Evolutionary conservation across 139 green algal genomes (phyloP).

Genomic region (Tetradesmus lagerheimii): DNA sequence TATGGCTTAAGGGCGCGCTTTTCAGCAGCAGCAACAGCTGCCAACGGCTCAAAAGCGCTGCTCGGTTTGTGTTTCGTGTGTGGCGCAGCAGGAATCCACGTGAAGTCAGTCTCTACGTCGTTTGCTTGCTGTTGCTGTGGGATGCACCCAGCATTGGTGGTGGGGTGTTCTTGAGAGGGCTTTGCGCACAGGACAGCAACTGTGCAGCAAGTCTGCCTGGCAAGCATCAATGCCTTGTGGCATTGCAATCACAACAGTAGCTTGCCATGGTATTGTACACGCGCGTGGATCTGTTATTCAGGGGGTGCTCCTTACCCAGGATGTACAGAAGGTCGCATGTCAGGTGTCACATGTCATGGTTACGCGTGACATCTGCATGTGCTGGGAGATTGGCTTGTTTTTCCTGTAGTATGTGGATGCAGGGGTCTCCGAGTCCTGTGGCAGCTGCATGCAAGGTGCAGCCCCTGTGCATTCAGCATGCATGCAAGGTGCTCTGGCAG

Average conservation of each 20-base stretch:
- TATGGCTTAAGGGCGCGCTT: not conserved
- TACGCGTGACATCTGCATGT: not conserved
- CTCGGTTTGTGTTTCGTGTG: not conserved
- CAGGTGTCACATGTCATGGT: not conserved
- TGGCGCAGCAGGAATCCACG: not conserved
- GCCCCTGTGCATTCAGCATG: not conserved
- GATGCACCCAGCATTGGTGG: not conserved
- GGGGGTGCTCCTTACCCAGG: not conserved
- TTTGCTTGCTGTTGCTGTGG: not conserved
- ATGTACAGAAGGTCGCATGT: not conserved
- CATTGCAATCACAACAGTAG: not conserved
- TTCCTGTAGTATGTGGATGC: not conserved
- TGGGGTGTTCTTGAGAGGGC: not conserved
- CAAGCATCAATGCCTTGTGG: not conserved
- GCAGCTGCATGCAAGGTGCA: not conserved
- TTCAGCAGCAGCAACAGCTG: slow-evolving; percentile 1
- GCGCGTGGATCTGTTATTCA: not conserved
- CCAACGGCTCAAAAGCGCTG: not conserved
- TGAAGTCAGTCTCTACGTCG: not conserved
- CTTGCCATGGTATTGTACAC: not conserved
- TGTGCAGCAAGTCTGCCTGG: not conserved
- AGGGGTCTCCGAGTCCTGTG: too few relatives aligned
- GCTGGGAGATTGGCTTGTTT: not conserved
- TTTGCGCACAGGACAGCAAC: not conserved
- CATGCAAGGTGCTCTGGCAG: not conserved